These are phyloP conservation scores for Xylaria castorea DNA, from an alignment of 495 filamentous ascomycete genomes.

Conservation along the genomic window DNA sequence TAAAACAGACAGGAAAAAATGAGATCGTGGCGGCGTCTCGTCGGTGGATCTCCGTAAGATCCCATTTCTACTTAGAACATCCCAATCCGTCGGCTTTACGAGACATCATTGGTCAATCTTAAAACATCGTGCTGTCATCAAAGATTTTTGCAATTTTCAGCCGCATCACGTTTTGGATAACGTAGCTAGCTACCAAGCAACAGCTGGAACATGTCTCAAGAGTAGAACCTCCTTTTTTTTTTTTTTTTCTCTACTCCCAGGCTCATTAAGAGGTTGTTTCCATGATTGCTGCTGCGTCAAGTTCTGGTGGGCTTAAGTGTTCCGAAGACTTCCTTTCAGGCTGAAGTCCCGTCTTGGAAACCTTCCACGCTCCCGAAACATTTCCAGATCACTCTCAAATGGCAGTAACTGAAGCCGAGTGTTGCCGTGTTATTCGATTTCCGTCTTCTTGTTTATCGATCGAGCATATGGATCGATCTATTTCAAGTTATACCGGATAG, in stretches of 20 bases:
- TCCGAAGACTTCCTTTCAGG: neutral
- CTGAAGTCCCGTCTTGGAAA: neutral
- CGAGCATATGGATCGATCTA: constrained; percentile 15
- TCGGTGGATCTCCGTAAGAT: constrained; percentile 2
- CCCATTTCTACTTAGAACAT: constrained; percentile 1
- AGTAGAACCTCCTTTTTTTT: neutral
- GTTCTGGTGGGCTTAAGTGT: neutral
- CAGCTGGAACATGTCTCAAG: neutral
- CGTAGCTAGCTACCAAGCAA: neutral
- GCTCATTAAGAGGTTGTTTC: neutral
- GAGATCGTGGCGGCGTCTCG: constrained; percentile 6
- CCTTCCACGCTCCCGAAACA: neutral
- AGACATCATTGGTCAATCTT: constrained; percentile 14
- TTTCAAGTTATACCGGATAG: constrained; percentile 1
- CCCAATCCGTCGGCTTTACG: neutral
- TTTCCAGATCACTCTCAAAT: neutral
- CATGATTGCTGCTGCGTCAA: neutral
- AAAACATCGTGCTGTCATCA: neutral
- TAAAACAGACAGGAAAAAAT: neutral
- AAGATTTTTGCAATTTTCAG: neutral
- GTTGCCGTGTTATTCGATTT: neutral
- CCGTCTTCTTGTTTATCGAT: neutral
- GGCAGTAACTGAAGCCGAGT: neutral
- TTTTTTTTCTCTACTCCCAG: neutral
- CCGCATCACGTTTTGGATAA: neutral